Conservation (phyloP, 2,329 filamentous ascomycete genomes). For the Alternaria brassicicola region DNA sequence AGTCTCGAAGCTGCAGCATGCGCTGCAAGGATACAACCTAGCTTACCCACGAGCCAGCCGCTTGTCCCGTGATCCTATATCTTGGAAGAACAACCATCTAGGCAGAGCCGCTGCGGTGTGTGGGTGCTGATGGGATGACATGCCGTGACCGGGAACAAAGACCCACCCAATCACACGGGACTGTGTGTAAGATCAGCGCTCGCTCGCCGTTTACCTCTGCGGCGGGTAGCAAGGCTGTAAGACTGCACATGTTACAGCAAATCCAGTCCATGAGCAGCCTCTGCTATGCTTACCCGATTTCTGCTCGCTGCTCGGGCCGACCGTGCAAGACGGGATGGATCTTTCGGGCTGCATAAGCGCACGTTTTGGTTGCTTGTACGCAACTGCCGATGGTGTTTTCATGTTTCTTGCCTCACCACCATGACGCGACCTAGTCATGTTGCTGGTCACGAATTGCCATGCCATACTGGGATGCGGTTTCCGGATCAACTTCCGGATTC, state of each 20-base stretch:
- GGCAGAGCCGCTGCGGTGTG: constrained; percentile 7
- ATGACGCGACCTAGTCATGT: constrained; percentile 9
- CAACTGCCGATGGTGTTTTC: constrained; percentile 7
- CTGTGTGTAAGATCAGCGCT: constrained; percentile 2
- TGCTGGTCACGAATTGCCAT: constrained; percentile 1
- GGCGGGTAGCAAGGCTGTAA: constrained; percentile 14
- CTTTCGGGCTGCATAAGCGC: neutral
- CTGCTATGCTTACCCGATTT: constrained; percentile 9
- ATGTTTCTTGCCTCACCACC: constrained; percentile 2
- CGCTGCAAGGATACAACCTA: neutral
- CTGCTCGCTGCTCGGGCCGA: constrained; percentile 8
- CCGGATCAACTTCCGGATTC: constrained; percentile 5
- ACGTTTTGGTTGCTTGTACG: neutral
- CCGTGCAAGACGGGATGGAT: neutral
- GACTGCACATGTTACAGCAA: constrained; percentile 9
- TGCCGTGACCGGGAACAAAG: constrained; percentile 1
- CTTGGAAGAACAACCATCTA: constrained; percentile 1
- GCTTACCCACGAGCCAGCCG: constrained; percentile 8
- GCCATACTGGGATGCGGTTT: neutral
- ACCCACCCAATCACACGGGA: constrained; percentile 8
- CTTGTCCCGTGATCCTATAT: constrained; percentile 8
- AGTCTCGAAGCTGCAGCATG: neutral
- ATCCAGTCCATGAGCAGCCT: neutral
- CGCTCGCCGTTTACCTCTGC: constrained; percentile 15
- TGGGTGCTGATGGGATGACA: constrained; percentile 12